Evolutionary conservation across 2,329 filamentous ascomycete species (phyloP).

Genomic region (Trichoderma polysporum): DNA sequence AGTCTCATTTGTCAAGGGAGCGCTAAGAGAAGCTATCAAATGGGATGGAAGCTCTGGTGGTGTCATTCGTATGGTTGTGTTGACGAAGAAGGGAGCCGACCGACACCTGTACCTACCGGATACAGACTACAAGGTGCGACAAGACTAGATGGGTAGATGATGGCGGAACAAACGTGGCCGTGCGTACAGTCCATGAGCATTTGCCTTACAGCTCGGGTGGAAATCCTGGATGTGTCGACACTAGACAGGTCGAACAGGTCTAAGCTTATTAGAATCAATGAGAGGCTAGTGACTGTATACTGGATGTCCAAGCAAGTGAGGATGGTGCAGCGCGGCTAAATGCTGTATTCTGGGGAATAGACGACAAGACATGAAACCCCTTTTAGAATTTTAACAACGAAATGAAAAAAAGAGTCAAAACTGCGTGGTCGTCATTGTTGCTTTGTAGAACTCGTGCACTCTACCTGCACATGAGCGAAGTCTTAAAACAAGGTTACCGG

Average conservation of each 20-base stretch:
- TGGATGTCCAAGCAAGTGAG: neutral
- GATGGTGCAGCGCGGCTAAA: neutral
- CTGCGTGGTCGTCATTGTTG: too few relatives aligned
- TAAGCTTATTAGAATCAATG: neutral
- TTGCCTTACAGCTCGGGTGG: neutral
- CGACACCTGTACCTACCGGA: conserved; percentile 95
- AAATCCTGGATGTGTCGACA: neutral
- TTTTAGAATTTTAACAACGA: too few relatives aligned
- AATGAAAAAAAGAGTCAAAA: too few relatives aligned
- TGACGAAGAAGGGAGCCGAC: conserved; percentile 85
- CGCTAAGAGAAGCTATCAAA: conserved; percentile 92
- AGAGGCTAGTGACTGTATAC: neutral
- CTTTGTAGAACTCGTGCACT: too few relatives aligned
- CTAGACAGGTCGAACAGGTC: neutral
- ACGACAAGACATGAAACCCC: too few relatives aligned
- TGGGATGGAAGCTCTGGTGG: conserved; percentile 99
- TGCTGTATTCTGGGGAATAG: too few relatives aligned
- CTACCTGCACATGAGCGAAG: too few relatives aligned
- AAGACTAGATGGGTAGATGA: conserved; percentile 51
- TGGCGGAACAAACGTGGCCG: neutral
- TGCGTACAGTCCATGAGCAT: neutral
- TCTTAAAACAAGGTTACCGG: too few relatives aligned
- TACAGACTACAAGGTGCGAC: conserved; percentile 74
- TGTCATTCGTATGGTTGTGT: conserved; percentile 95
- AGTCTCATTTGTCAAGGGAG: conserved; percentile 87